Conservation (phyloP, 345 rosid genomes). For the Theobroma cacao region DNA sequence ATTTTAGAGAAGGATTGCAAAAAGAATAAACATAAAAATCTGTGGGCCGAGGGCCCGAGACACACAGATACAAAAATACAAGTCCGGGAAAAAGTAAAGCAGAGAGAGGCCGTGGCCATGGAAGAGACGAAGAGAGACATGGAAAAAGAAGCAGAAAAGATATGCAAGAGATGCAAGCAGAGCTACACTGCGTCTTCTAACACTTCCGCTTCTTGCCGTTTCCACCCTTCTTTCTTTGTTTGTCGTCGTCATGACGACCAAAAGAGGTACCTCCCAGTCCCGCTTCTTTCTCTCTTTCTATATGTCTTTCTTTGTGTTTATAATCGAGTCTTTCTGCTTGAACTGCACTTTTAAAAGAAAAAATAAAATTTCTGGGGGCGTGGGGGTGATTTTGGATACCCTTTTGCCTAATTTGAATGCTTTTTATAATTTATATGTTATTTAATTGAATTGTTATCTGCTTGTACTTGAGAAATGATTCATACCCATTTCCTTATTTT, state of each 20-base stretch:
- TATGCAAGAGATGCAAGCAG: slow-evolving; percentile 69
- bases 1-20: no score
- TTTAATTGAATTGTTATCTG: background rate
- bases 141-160: slow-evolving; percentile 41
- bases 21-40: background rate
- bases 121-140: slow-evolving; percentile 5
- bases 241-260: slow-evolving; percentile 99
- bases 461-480: background rate
- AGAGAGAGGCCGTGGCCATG: background rate
- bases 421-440: background rate
- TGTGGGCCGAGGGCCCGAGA: background rate
- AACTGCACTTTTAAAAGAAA: background rate
- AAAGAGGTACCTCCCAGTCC: slow-evolving; percentile 60
- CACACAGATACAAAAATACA: background rate
- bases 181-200: slow-evolving; percentile 56
- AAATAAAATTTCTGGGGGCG: no score
- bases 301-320: background rate
- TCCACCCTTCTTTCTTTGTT: slow-evolving; percentile 85
- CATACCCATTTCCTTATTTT: background rate
- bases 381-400: background rate
- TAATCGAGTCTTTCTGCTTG: background rate
- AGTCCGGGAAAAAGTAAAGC: background rate
- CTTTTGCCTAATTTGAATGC: background rate
- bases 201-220: slow-evolving; percentile 66
- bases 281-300: background rate